These are phyloP conservation scores for Leccinum proliferum DNA, from an alignment of 1,284 basidiomycete species.

Conservation along the genomic window DNA sequence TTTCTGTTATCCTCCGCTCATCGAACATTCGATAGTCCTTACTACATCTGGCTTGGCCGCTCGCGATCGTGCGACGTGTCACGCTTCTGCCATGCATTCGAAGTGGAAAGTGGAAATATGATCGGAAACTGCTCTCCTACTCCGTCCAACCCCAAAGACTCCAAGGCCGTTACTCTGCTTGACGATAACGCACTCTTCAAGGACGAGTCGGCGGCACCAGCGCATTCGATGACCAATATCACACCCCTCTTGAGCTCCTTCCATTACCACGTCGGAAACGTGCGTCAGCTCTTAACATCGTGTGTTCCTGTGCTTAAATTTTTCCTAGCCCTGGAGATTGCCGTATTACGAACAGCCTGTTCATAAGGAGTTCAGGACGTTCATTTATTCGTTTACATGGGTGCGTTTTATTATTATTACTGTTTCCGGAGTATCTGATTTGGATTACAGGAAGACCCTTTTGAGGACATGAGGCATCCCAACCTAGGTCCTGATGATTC, in stretches of 20 bases:
- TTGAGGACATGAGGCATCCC: slow-evolving; percentile 70
- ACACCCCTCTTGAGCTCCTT: slow-evolving; percentile 65
- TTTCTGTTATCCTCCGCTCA: slow-evolving; percentile 3
- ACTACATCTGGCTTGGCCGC: slow-evolving; percentile 57
- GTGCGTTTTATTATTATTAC: neutral
- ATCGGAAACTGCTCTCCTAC: slow-evolving; percentile 47
- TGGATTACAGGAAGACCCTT: slow-evolving; percentile 59
- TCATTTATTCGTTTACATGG: slow-evolving; percentile 73
- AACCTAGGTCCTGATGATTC: slow-evolving; percentile 59
- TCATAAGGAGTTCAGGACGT: slow-evolving; percentile 74
- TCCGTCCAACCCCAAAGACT: slow-evolving; percentile 31
- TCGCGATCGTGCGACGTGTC: slow-evolving; percentile 62
- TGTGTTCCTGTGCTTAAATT: neutral
- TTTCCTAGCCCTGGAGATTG: slow-evolving; percentile 57
- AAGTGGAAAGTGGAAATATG: slow-evolving; percentile 67
- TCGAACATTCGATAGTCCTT: slow-evolving; percentile 37
- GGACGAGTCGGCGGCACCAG: slow-evolving; percentile 12
- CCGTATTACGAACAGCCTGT: slow-evolving; percentile 73
- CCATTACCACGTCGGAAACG: slow-evolving; percentile 67
- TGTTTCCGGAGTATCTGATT: slow-evolving; percentile 5
- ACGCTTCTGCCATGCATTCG: slow-evolving; percentile 58
- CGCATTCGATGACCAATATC: slow-evolving; percentile 41
- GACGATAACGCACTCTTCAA: slow-evolving; percentile 36
- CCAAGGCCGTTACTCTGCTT: slow-evolving; percentile 31
- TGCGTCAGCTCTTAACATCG: slow-evolving; percentile 22